Conservation (phyloP, 2,329 filamentous ascomycete species). For the Cladosporium sp. region DNA sequence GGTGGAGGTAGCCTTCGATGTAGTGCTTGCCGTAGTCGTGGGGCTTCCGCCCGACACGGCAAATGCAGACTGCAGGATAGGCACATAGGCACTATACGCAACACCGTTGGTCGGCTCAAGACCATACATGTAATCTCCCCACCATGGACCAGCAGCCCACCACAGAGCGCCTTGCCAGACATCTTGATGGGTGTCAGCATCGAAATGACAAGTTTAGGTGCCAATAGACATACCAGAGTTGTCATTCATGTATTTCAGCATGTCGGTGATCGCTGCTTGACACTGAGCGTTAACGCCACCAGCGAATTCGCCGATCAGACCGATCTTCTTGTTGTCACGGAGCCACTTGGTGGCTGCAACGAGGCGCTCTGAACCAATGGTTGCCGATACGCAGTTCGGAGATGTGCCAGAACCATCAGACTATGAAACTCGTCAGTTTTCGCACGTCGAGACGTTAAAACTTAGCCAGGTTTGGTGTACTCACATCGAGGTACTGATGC, state of each 20-base stretch:
- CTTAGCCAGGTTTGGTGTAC: not conserved
- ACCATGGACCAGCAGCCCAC: slow-evolving; percentile 56
- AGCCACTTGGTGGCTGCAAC: slow-evolving; percentile 52
- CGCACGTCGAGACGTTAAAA: too few relatives aligned
- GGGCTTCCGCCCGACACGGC: not conserved
- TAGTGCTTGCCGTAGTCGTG: slow-evolving; percentile 16
- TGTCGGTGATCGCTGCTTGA: slow-evolving; percentile 46
- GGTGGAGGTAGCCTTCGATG: slow-evolving; percentile 1
- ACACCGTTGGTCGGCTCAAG: slow-evolving; percentile 48
- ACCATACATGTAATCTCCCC: slow-evolving; percentile 28
- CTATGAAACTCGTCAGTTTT: slow-evolving; percentile 24
- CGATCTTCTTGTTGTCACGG: slow-evolving; percentile 49
- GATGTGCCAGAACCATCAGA: slow-evolving; percentile 51
- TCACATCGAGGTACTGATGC: slow-evolving; percentile 51
- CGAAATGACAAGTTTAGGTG: not conserved
- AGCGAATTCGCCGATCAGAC: slow-evolving; percentile 53
- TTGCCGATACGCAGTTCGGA: slow-evolving; percentile 47
- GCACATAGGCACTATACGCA: slow-evolving; percentile 34
- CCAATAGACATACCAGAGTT: slow-evolving; percentile 29
- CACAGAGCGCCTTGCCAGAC: slow-evolving; percentile 52
- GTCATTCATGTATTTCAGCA: slow-evolving; percentile 45
- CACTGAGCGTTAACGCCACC: slow-evolving; percentile 50
- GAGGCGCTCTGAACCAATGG: slow-evolving; percentile 52
- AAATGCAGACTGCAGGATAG: slow-evolving; percentile 13
- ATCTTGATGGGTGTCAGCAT: slow-evolving; percentile 29